phyloP scores from a whole-genome alignment of 108 stramenopile genomes.

The Cyclotella sp. region DNA sequence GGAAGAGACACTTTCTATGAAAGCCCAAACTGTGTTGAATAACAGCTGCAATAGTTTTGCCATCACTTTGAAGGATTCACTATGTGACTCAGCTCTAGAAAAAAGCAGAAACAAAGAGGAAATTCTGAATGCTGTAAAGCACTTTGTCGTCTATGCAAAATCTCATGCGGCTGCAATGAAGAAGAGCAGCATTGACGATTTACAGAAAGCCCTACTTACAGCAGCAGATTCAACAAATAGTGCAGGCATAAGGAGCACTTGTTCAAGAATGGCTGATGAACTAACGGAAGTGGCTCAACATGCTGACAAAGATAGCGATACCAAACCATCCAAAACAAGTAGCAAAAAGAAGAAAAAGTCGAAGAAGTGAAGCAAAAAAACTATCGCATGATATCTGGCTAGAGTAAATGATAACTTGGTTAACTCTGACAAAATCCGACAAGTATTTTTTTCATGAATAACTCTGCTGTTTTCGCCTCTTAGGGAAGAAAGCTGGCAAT shows the following conservation, averaged over 20 bases:
- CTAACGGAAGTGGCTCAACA: slow-evolving; percentile 18
- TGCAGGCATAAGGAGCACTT: slow-evolving; percentile 37
- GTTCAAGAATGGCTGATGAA: slow-evolving; percentile 25
- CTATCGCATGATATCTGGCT: background rate
- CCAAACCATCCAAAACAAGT: slow-evolving; percentile 14
- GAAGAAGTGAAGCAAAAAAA: slow-evolving; percentile 2
- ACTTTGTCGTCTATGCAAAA: slow-evolving; percentile 27
- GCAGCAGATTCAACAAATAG: slow-evolving; percentile 23
- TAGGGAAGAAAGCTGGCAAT: no score
- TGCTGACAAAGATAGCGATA: background rate
- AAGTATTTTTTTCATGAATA: no score
- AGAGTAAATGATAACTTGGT: no score
- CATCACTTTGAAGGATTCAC: slow-evolving; percentile 10
- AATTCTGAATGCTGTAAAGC: slow-evolving; percentile 35
- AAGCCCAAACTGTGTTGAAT: slow-evolving; percentile 20
- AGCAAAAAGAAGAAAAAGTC: slow-evolving; percentile 27
- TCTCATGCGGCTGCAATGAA: slow-evolving; percentile 18
- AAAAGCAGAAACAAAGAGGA: slow-evolving; percentile 47
- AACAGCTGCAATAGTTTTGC: slow-evolving; percentile 24
- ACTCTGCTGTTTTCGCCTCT: no score
- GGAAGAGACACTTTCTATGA: slow-evolving; percentile 22
- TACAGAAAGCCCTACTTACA: slow-evolving; percentile 20
- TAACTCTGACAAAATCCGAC: no score
- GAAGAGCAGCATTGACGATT: slow-evolving; percentile 10
- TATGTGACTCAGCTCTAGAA: slow-evolving; percentile 29